A percentile compares a stretch with the other conserved stretches of the same genome.
Evolutionary conservation across 495 filamentous ascomycete species (phyloP).

Genomic region (Penicillium cataractarum): DNA sequence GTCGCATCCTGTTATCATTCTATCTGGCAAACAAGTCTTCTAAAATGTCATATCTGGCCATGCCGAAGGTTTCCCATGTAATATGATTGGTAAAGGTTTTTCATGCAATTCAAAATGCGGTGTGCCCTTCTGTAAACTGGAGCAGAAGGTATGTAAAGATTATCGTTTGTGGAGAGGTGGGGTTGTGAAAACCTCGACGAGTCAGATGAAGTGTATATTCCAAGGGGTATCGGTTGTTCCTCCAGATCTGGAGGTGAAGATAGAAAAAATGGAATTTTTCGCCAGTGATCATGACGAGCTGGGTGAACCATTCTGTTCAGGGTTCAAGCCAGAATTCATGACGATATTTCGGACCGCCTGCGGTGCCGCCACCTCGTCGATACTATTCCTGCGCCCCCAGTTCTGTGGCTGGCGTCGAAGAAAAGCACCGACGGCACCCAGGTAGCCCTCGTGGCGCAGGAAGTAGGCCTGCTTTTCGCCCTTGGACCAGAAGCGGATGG

Average conservation of each 20-base stretch:
- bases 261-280: not conserved
- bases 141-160: constrained; percentile 4
- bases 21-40: constrained; percentile 11
- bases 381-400: constrained; percentile 84
- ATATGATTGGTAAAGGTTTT: constrained; percentile 3
- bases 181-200: not conserved
- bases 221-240: constrained; percentile 2
- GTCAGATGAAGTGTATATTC: not conserved
- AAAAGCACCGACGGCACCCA: constrained; percentile 96
- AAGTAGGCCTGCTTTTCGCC: constrained; percentile 96
- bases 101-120: not conserved
- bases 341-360: constrained; percentile 37
- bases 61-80: constrained; percentile 2
- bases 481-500: constrained; percentile 96
- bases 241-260: not conserved
- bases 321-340: constrained; percentile 19
- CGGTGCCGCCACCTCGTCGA: constrained; percentile 51
- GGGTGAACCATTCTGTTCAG: constrained; percentile 21
- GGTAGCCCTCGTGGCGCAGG: constrained; percentile 91
- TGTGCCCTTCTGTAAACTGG: constrained; percentile 3
- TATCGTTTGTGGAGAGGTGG: not conserved
- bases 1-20: constrained; percentile 9
- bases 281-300: constrained; percentile 15
- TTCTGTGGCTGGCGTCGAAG: constrained; percentile 86
- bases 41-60: not conserved